Conservation (phyloP, 164 flowering plant genomes). For the Chimonanthus praecox region DNA sequence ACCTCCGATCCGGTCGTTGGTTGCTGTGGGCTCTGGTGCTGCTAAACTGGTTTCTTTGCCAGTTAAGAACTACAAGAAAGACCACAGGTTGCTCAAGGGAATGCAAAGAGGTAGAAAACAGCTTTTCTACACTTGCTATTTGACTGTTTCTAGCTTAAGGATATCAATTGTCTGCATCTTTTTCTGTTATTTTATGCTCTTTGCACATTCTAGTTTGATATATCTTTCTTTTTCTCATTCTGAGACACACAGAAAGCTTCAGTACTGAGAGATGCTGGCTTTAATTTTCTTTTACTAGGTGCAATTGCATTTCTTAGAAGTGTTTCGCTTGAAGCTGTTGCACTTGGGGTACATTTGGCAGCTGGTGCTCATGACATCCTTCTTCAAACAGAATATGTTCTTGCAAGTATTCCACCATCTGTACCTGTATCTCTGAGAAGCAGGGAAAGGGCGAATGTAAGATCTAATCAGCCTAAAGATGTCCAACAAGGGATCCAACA, state of each 20-base stretch:
- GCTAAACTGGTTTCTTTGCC: conserved; percentile 85
- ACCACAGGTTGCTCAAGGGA: conserved; percentile 75
- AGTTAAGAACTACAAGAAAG: conserved; percentile 74
- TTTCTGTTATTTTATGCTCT: not conserved
- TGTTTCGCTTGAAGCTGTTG: conserved; percentile 95
- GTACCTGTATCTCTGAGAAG: conserved; percentile 34
- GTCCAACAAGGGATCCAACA: conserved; percentile 82
- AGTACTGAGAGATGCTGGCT: not conserved
- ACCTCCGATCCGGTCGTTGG: conserved; percentile 74
- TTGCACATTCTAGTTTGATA: not conserved
- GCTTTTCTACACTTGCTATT: not conserved
- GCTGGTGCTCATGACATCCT: conserved; percentile 92
- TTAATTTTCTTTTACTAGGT: conserved; percentile 36
- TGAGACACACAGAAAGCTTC: not conserved
- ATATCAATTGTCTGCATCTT: not conserved
- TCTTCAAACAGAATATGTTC: conserved; percentile 75
- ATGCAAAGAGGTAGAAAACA: conserved; percentile 79
- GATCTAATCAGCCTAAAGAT: conserved; percentile 77
- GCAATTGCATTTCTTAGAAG: conserved; percentile 89
- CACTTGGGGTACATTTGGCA: conserved; percentile 89
- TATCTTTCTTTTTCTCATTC: not conserved
- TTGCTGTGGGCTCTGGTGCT: conserved; percentile 88
- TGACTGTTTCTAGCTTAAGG: not conserved
- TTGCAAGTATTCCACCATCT: conserved; percentile 60
- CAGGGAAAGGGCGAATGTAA: conserved; percentile 38